Percentiles rank a stretch among this genome's conserved stretches.
These are phyloP conservation scores for Aspergillus ochraceoroseus DNA, from an alignment of 2,329 filamentous ascomycete species.

Conservation along the genomic window DNA sequence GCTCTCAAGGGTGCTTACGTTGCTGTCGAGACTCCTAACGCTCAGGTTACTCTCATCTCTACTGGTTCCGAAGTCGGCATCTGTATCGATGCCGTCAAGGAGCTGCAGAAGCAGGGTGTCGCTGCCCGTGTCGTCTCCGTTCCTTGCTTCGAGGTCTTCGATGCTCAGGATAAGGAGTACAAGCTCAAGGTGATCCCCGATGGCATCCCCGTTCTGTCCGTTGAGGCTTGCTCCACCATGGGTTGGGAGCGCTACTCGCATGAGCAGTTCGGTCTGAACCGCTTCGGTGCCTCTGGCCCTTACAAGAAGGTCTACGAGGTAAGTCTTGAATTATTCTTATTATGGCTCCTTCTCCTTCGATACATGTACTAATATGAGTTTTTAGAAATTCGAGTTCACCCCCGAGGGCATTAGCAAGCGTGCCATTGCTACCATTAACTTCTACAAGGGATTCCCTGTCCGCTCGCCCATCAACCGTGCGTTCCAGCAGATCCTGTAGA, in stretches of 20 bases:
- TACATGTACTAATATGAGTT: constrained; percentile 13
- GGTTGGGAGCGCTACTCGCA: constrained; percentile 99
- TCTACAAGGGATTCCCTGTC: constrained; percentile 94
- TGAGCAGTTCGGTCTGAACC: constrained; percentile 99
- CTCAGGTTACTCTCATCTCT: constrained; percentile 82
- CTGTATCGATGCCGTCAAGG: constrained; percentile 86
- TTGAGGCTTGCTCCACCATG: constrained; percentile 95
- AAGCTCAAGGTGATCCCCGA: constrained; percentile 86
- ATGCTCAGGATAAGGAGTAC: constrained; percentile 91
- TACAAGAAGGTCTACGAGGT: constrained; percentile 98
- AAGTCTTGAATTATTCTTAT: constrained; percentile 41
- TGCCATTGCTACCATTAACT: constrained; percentile 83
- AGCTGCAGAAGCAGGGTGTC: constrained; percentile 79
- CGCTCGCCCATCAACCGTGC: constrained; percentile 95
- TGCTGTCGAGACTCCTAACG: constrained; percentile 74
- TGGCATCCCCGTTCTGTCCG: constrained; percentile 84
- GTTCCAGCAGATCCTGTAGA: constrained; percentile 93
- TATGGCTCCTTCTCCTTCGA: neutral
- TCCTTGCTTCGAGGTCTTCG: constrained; percentile 96
- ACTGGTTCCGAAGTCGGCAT: constrained; percentile 96
- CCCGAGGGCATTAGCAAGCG: constrained; percentile 95
- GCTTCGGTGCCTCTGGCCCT: constrained; percentile 93
- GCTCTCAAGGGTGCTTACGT: constrained; percentile 95
- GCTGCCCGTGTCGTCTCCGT: constrained; percentile 90
- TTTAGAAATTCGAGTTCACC: constrained; percentile 97